Percentiles rank a stretch among this genome's conserved stretches.
phyloP scores from a whole-genome alignment of 257 asterid species.

The Primulina eburnea region DNA sequence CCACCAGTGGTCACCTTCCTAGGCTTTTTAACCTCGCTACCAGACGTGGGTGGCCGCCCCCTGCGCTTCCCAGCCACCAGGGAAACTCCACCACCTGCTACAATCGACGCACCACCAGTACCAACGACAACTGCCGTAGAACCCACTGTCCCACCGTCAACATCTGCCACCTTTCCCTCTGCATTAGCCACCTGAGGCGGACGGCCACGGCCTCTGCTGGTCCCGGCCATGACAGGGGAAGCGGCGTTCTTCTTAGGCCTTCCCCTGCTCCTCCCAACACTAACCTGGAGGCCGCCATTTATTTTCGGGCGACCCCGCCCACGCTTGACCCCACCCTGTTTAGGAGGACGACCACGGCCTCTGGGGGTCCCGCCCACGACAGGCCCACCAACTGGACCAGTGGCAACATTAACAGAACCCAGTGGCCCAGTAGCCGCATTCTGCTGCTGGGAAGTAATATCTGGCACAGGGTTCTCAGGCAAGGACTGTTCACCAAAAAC shows the following conservation, averaged over 20 bases:
- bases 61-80: conserved; percentile 43
- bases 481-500: conserved; percentile 30
- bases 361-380: conserved; percentile 25
- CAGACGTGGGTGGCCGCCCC: conserved; percentile 62
- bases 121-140: conserved; percentile 24
- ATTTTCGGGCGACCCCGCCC: conserved; percentile 33
- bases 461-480: conserved; percentile 26
- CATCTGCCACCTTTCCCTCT: conserved; percentile 25
- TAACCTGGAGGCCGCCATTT: conserved; percentile 16
- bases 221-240: conserved; percentile 21
- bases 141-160: conserved; percentile 15
- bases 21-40: conserved; percentile 31
- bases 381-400: conserved; percentile 42
- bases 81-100: conserved; percentile 25
- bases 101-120: conserved; percentile 25
- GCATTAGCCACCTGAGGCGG: conserved; percentile 43
- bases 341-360: conserved; percentile 74
- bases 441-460: background rate
- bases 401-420: conserved; percentile 34
- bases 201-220: conserved; percentile 65
- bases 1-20: conserved; percentile 28
- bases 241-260: conserved; percentile 35
- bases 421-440: conserved; percentile 13
- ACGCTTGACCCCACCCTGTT: conserved; percentile 29
- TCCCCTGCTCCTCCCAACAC: conserved; percentile 31